phyloP scores from a whole-genome alignment of 2,329 filamentous ascomycete genomes.

The Lasiodiplodia hormozganensis region DNA sequence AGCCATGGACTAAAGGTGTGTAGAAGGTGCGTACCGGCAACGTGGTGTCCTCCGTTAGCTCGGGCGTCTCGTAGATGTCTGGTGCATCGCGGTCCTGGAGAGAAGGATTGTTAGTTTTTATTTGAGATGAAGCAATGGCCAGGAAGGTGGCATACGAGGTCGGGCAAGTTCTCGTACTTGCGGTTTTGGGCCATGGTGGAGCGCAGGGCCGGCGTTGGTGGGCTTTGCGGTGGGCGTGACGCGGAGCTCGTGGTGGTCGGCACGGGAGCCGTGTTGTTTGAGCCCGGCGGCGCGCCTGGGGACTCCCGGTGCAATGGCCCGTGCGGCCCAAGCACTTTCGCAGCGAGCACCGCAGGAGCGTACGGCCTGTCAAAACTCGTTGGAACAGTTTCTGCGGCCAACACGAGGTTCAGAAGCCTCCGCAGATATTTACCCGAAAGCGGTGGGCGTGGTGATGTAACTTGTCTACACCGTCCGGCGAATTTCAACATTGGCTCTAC shows the following conservation, averaged over 20 bases:
- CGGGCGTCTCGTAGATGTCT: slow-evolving; percentile 96
- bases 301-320: not conserved
- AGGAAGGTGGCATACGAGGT: slow-evolving; percentile 30
- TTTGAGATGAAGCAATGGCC: not conserved
- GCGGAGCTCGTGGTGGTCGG: slow-evolving; percentile 6
- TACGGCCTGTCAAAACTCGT: not conserved
- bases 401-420: not conserved
- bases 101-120: slow-evolving; percentile 54
- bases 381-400: not conserved
- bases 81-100: slow-evolving; percentile 61
- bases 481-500: not conserved
- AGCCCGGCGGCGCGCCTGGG: slow-evolving; percentile 17
- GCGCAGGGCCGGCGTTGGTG: not conserved
- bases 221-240: slow-evolving; percentile 7
- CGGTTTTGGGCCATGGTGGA: slow-evolving; percentile 30
- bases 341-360: not conserved
- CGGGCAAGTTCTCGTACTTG: slow-evolving; percentile 34
- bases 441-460: not conserved
- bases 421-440: not conserved
- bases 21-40: slow-evolving; percentile 67
- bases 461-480: not conserved
- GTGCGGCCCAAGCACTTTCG: slow-evolving; percentile 9
- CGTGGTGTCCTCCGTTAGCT: slow-evolving; percentile 88
- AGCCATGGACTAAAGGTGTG: not conserved
- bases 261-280: slow-evolving; percentile 24